Conservation (phyloP, 257 asterid species). For the Fraxinus anomala region DNA sequence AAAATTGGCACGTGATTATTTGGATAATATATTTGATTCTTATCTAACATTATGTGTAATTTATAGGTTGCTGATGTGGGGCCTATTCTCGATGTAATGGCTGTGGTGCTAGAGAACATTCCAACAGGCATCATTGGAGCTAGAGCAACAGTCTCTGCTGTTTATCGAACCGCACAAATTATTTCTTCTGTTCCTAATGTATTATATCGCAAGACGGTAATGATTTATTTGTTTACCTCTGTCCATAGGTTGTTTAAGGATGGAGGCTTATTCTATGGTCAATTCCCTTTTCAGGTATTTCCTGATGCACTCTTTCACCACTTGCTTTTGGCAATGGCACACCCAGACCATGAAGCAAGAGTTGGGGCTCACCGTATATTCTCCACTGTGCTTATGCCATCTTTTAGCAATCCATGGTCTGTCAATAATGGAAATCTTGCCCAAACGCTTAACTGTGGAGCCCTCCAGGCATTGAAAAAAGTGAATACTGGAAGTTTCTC, state of each 20-base stretch:
- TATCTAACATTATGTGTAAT: not conserved
- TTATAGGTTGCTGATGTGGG: slow-evolving; percentile 52
- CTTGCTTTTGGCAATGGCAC: slow-evolving; percentile 56
- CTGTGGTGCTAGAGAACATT: slow-evolving; percentile 49
- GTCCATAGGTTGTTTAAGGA: not conserved
- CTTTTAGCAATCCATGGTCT: slow-evolving; percentile 34
- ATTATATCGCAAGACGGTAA: slow-evolving; percentile 44
- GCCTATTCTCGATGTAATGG: slow-evolving; percentile 54
- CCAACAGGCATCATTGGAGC: slow-evolving; percentile 35
- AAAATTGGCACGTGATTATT: not conserved
- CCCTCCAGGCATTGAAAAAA: slow-evolving; percentile 28
- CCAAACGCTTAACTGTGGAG: slow-evolving; percentile 28
- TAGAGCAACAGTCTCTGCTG: slow-evolving; percentile 46
- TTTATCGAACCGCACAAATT: slow-evolving; percentile 46
- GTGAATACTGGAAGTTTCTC: slow-evolving; percentile 38
- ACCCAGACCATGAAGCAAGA: slow-evolving; percentile 48
- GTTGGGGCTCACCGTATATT: slow-evolving; percentile 49
- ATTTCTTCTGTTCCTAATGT: slow-evolving; percentile 46
- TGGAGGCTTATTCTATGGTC: slow-evolving; percentile 11
- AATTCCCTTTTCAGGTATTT: slow-evolving; percentile 39
- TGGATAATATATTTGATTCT: not conserved
- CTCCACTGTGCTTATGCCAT: slow-evolving; percentile 53
- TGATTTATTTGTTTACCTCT: slow-evolving; percentile 1
- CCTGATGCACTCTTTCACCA: slow-evolving; percentile 56
- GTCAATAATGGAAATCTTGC: slow-evolving; percentile 31